phyloP scores from a whole-genome alignment of 2,329 filamentous ascomycete genomes.

The Talaromyces rugulosus region DNA sequence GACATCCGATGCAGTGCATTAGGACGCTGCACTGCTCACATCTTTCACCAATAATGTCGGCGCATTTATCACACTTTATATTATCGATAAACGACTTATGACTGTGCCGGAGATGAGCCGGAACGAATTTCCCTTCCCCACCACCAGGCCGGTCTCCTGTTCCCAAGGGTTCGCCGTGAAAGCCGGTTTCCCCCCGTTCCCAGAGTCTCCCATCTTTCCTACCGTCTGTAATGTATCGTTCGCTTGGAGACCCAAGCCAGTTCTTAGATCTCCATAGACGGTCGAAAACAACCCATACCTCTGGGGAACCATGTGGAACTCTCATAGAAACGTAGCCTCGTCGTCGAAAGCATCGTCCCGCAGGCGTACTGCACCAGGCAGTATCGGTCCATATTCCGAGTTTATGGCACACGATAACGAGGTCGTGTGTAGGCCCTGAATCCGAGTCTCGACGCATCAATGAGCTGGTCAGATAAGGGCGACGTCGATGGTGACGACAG shows the following conservation, averaged over 20 bases:
- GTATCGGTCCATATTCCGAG: slow-evolving; percentile 60
- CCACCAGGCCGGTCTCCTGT: slow-evolving; percentile 40
- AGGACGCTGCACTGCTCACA: slow-evolving; percentile 59
- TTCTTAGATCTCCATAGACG: slow-evolving; percentile 57
- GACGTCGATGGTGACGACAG: slow-evolving; percentile 58
- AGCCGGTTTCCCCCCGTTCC: slow-evolving; percentile 53
- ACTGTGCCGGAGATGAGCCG: slow-evolving; percentile 51
- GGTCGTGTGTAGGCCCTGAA: slow-evolving; percentile 57
- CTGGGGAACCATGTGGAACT: slow-evolving; percentile 51
- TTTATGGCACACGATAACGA: slow-evolving; percentile 56
- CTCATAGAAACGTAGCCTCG: slow-evolving; percentile 55
- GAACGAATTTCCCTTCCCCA: slow-evolving; percentile 52
- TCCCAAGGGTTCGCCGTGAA: slow-evolving; percentile 53
- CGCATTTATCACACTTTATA: slow-evolving; percentile 52
- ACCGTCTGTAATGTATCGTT: slow-evolving; percentile 23
- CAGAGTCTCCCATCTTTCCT: slow-evolving; percentile 50
- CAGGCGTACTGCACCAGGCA: slow-evolving; percentile 58
- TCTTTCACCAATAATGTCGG: slow-evolving; percentile 50
- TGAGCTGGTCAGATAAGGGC: slow-evolving; percentile 56
- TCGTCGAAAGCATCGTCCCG: slow-evolving; percentile 52
- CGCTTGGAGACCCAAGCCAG: slow-evolving; percentile 47
- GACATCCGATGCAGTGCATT: slow-evolving; percentile 59
- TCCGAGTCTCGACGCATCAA: slow-evolving; percentile 55
- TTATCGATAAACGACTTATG: slow-evolving; percentile 51
- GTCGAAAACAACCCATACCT: slow-evolving; percentile 62